These are phyloP conservation scores for Glonium stellatum DNA, from an alignment of 495 filamentous ascomycete genomes.

Conservation along the genomic window DNA sequence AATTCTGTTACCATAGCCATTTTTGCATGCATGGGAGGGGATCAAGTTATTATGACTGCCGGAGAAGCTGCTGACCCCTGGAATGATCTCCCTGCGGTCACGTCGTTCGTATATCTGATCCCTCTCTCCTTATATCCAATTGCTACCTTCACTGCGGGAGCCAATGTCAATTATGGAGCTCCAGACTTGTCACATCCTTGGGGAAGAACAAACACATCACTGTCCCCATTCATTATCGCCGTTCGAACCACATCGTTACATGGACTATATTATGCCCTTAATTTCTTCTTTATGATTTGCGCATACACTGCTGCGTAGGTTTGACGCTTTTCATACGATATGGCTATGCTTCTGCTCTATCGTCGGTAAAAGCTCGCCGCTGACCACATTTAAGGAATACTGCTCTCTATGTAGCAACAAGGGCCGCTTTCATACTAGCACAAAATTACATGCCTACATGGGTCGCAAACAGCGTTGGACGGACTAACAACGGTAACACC, in stretches of 20 bases:
- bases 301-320: slow-evolving; percentile 17
- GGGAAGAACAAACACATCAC: background rate
- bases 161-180: slow-evolving; percentile 15
- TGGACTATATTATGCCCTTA: slow-evolving; percentile 3
- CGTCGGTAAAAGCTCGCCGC: background rate
- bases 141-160: background rate
- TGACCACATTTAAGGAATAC: slow-evolving; percentile 7
- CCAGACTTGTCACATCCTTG: slow-evolving; percentile 3
- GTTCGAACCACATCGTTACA: slow-evolving; percentile 3
- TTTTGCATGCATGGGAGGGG: slow-evolving; percentile 18
- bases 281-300: slow-evolving; percentile 15
- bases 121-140: slow-evolving; percentile 10
- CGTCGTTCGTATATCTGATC: slow-evolving; percentile 18
- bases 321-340: background rate
- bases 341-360: background rate
- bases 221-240: slow-evolving; percentile 14
- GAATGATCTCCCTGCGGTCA: slow-evolving; percentile 12
- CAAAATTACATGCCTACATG: slow-evolving; percentile 9
- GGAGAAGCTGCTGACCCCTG: slow-evolving; percentile 14
- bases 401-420: slow-evolving; percentile 10
- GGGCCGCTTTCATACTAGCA: slow-evolving; percentile 9
- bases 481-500: slow-evolving; percentile 15
- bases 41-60: slow-evolving; percentile 13
- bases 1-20: slow-evolving; percentile 11
- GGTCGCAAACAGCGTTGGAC: slow-evolving; percentile 4